Conservation (phyloP, 176 grass and related monocot genomes). For the Lolium perenne region DNA sequence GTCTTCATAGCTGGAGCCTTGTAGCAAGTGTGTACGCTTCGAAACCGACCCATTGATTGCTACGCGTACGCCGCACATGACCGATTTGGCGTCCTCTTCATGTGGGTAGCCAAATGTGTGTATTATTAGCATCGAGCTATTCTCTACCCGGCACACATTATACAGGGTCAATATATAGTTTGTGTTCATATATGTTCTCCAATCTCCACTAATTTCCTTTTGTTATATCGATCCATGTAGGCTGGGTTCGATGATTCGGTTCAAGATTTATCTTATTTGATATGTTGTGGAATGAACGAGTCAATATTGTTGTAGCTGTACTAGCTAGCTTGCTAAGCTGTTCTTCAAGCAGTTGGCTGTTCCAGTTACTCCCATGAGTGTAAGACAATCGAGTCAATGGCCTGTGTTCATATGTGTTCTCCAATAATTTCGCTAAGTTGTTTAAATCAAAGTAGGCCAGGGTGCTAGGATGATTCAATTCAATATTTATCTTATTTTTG, state of each 20-base stretch:
- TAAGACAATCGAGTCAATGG: no score
- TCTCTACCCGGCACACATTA: no score
- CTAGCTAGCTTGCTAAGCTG: not conserved
- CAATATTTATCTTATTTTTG: not conserved
- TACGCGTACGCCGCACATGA: no score
- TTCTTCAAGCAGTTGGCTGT: not conserved
- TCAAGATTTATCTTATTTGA: not conserved
- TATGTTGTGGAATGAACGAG: not conserved
- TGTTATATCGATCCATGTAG: not conserved
- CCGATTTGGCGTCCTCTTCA: no score
- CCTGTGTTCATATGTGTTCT: no score
- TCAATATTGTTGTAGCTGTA: not conserved
- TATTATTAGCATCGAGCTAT: no score
- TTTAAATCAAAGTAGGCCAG: no score
- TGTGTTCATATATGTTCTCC: not conserved
- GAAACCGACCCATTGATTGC: no score
- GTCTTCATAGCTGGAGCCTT: constrained; percentile 25
- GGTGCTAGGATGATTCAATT: no score
- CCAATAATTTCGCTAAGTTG: no score
- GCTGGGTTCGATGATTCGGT: not conserved
- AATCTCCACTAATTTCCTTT: not conserved
- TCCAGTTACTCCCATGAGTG: no score
- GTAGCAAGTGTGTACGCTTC: not conserved
- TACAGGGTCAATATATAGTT: not conserved
- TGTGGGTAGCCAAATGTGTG: no score